Conservation (phyloP, 2,329 filamentous ascomycete genomes). For the Leptodontidium sp. region DNA sequence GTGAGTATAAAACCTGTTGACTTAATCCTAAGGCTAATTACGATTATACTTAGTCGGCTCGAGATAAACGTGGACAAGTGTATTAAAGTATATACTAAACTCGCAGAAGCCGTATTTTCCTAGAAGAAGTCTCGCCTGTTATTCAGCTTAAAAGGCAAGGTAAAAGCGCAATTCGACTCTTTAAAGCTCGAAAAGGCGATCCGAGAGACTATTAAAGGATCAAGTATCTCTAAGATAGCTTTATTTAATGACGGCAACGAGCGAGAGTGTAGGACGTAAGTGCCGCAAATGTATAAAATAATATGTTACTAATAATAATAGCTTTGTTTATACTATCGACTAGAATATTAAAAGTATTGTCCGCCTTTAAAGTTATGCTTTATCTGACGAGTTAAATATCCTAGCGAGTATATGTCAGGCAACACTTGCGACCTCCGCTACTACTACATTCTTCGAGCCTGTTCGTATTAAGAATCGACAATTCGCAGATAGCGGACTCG, state of each 20-base stretch:
- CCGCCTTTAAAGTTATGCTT: slow-evolving; percentile 43
- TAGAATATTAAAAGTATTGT: slow-evolving; percentile 30
- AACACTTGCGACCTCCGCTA: slow-evolving; percentile 46
- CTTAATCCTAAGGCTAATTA: slow-evolving; percentile 43
- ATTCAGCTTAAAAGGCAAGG: slow-evolving; percentile 35
- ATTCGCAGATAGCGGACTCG: slow-evolving; percentile 45
- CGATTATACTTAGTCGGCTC: slow-evolving; percentile 48
- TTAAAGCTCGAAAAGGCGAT: slow-evolving; percentile 42
- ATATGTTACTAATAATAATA: slow-evolving; percentile 25
- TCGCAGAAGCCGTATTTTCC: slow-evolving; percentile 43
- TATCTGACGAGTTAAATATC: slow-evolving; percentile 37
- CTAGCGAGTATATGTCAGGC: slow-evolving; percentile 45
- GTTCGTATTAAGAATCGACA: slow-evolving; percentile 39
- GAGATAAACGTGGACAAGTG: slow-evolving; percentile 47
- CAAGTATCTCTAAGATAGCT: slow-evolving; percentile 33
- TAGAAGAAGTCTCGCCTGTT: slow-evolving; percentile 34
- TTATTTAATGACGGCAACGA: slow-evolving; percentile 39
- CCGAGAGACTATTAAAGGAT: slow-evolving; percentile 34
- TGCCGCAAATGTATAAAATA: slow-evolving; percentile 22
- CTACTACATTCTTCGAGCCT: slow-evolving; percentile 45
- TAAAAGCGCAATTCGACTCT: slow-evolving; percentile 44
- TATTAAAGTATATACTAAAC: slow-evolving; percentile 42
- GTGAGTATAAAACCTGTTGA: background rate
- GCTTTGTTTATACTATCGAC: slow-evolving; percentile 35
- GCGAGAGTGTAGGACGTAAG: slow-evolving; percentile 43